Conservation (phyloP, 2,329 filamentous ascomycete species). For the Cytospora mali region DNA sequence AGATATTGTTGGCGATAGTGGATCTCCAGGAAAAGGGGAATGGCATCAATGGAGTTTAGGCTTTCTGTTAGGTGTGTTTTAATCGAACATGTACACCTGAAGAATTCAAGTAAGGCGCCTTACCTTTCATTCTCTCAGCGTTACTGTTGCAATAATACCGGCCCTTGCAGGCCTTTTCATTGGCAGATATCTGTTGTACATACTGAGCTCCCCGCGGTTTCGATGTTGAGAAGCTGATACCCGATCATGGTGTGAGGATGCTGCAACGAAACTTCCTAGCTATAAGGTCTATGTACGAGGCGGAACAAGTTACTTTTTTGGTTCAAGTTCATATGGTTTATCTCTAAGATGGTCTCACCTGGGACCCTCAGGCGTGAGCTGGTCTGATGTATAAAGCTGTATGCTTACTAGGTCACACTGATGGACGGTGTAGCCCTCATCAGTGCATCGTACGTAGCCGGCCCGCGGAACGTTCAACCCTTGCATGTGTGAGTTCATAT, state of each 20-base stretch:
- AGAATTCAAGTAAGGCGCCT: background rate
- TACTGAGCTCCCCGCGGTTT: background rate
- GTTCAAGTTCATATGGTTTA: background rate
- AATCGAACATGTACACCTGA: background rate
- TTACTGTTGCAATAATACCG: background rate
- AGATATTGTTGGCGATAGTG: constrained; percentile 1
- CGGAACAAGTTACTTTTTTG: background rate
- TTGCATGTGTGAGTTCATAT: background rate
- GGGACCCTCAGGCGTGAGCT: background rate
- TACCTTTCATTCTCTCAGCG: background rate
- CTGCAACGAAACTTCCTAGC: no score
- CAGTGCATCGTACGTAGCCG: background rate
- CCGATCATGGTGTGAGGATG: background rate
- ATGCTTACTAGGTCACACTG: background rate
- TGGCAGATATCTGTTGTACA: background rate
- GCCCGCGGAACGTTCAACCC: background rate
- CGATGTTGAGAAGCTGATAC: background rate
- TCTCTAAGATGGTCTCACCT: background rate
- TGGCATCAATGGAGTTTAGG: constrained; percentile 22
- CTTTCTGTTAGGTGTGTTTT: background rate
- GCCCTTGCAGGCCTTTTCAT: background rate
- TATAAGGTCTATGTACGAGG: no score
- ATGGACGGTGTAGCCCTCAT: no score
- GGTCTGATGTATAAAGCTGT: background rate
- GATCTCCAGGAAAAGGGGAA: background rate